phyloP scores from a whole-genome alignment of 352 stramenopile species.

The Aphanomyces cochlioides region DNA sequence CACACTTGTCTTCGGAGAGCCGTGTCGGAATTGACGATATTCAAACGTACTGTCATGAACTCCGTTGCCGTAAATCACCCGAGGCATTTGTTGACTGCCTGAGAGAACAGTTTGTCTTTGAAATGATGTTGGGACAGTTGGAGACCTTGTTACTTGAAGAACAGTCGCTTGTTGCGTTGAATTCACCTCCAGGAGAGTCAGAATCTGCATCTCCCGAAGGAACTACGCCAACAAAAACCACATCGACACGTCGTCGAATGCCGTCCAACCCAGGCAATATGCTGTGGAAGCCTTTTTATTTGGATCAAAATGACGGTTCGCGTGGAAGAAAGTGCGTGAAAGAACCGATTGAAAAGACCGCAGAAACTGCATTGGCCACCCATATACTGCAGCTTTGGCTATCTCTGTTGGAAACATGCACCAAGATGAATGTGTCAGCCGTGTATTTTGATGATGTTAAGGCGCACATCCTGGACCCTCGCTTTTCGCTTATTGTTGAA shows the following conservation, averaged over 20 bases:
- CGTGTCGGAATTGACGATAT: constrained; percentile 6
- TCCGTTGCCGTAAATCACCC: constrained; percentile 1
- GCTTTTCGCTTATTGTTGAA: constrained; percentile 11
- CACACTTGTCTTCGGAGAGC: background rate
- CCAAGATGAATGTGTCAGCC: constrained; percentile 7
- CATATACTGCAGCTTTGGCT: constrained; percentile 12
- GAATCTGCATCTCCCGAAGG: background rate
- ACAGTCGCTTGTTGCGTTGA: background rate
- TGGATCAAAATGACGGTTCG: background rate
- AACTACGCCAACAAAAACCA: background rate
- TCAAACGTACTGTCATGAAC: constrained; percentile 20
- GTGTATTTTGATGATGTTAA: constrained; percentile 16
- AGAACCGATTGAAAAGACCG: background rate
- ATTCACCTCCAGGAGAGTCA: background rate
- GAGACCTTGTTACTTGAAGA: background rate
- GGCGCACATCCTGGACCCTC: constrained; percentile 5
- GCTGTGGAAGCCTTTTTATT: constrained; percentile 20
- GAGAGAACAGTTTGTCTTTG: constrained; percentile 10
- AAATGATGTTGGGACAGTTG: background rate
- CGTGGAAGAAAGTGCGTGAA: background rate
- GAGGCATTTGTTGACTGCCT: background rate
- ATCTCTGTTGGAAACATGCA: background rate
- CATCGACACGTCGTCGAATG: background rate
- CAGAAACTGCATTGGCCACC: background rate
- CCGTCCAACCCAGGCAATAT: background rate